Percentiles rank a stretch among this genome's conserved stretches.
phyloP scores from a whole-genome alignment of 768 basidiomycete species.

The Galerina sulciceps region DNA sequence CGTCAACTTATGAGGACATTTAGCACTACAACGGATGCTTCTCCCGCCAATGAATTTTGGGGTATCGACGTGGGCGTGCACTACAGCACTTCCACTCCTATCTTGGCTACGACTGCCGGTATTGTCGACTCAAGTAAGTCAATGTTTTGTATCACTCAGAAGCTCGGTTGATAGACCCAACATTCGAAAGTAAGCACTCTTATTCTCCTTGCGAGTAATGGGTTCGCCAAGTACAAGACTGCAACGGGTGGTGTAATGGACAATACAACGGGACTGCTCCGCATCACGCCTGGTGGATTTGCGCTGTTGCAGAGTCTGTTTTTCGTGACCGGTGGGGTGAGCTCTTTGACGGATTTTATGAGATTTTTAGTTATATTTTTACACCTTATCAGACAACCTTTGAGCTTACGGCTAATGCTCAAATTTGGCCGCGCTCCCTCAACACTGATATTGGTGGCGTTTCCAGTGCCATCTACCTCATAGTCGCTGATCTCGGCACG shows the following conservation, averaged over 20 bases:
- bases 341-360: conserved; percentile 16
- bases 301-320: conserved; percentile 52
- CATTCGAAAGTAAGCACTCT: conserved; percentile 46
- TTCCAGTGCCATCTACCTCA: conserved; percentile 54
- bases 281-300: conserved; percentile 54
- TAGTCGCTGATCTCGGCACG: conserved; percentile 55
- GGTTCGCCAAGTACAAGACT: conserved; percentile 42
- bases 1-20: conserved; percentile 25
- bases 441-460: conserved; percentile 63
- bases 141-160: neutral
- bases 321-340: conserved; percentile 56
- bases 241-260: conserved; percentile 50
- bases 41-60: conserved; percentile 55
- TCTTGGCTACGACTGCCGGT: conserved; percentile 50
- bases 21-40: conserved; percentile 39
- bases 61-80: conserved; percentile 59
- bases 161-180: neutral
- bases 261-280: conserved; percentile 50
- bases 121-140: conserved; percentile 60
- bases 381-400: conserved; percentile 42
- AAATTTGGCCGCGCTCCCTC: conserved; percentile 68
- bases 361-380: neutral
- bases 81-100: conserved; percentile 48
- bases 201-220: conserved; percentile 49
- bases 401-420: conserved; percentile 63